Base-by-base conservation (phyloP, 108 stramenopile genomes). In the Mediolabrus comicus region DNA sequence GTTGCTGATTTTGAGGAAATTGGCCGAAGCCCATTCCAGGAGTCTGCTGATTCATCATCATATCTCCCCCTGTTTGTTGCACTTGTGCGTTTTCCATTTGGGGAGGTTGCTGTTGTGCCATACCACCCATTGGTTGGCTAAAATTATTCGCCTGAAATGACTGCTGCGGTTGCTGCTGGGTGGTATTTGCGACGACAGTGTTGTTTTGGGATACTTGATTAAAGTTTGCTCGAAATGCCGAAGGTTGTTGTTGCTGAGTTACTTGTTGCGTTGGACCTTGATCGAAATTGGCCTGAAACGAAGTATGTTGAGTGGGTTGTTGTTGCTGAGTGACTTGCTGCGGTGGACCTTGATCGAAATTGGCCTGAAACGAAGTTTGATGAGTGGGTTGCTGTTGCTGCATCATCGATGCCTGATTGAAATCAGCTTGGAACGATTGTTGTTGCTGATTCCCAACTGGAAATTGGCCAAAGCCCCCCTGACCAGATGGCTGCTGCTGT, bases 341-440 rank as follows among this genome's bases (percentile, higher is more conserved):
- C 13, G 58, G 30, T 28, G 35, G 24, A 4, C 61, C 17, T 52
- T 72, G 51, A 25, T 59, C 56, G 69, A 72, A 75, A 55, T 53
- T 74, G 27, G 62, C 74, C 35, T 54, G 69, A 22, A 65, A 76
- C 16, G 49, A 38, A 53, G 36, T 38, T 59, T 53, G 74, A 14
- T 67, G 67, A 43, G 36, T 33, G 22, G 63, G 54, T 51, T 62
- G 75, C n/a, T 30, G 69, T 13, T 16, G 73, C 22, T 46, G 78
- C 64, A 52, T 71, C 58, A 72, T 73, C 39, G 57, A 75, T 65
- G 62, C 65, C 19, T 67, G 74, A 11, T 57, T 65, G 53, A 71
- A 78, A 29, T 72, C 70, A 3, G 30, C 56, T 22, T 62, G 66
- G 30, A 60, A 58, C 14, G 62, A 53, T 32, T 35, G 84, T 36